Evolutionary conservation across 495 filamentous ascomycete species (phyloP).

Genomic region (Aspergillus olivimuriae): DNA sequence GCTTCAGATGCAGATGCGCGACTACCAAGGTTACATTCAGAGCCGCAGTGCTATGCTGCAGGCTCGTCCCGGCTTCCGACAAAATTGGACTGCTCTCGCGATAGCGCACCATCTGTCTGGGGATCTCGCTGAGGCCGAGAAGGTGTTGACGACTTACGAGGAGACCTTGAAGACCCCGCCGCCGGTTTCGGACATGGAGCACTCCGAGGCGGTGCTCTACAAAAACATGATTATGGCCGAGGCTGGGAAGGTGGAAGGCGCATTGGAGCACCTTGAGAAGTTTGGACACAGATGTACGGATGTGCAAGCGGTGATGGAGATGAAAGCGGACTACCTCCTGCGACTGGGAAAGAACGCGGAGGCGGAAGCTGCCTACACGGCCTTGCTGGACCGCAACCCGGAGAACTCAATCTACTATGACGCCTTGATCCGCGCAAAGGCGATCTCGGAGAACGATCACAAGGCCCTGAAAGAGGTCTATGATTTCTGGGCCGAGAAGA

Average conservation of each 20-base stretch:
- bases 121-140: conserved; percentile 78
- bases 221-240: conserved; percentile 95
- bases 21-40: conserved; percentile 88
- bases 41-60: conserved; percentile 81
- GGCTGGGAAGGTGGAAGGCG: conserved; percentile 66
- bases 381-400: conserved; percentile 76
- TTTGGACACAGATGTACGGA: conserved; percentile 74
- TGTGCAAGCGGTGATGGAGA: conserved; percentile 82
- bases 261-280: conserved; percentile 79
- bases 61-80: conserved; percentile 65
- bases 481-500: conserved; percentile 72
- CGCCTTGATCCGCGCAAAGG: conserved; percentile 62
- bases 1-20: conserved; percentile 93
- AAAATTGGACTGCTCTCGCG: conserved; percentile 94
- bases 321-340: conserved; percentile 77
- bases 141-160: conserved; percentile 84
- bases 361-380: conserved; percentile 72
- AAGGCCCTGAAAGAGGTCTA: conserved; percentile 65
- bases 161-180: conserved; percentile 77
- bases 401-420: conserved; percentile 85
- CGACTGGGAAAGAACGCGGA: conserved; percentile 73
- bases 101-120: conserved; percentile 88
- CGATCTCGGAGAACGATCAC: conserved; percentile 53
- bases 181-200: conserved; percentile 74
- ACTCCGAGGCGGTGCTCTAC: conserved; percentile 93